Evolutionary conservation across 306 rosid genomes (phyloP).

Genomic region (Prunus dulcis): DNA sequence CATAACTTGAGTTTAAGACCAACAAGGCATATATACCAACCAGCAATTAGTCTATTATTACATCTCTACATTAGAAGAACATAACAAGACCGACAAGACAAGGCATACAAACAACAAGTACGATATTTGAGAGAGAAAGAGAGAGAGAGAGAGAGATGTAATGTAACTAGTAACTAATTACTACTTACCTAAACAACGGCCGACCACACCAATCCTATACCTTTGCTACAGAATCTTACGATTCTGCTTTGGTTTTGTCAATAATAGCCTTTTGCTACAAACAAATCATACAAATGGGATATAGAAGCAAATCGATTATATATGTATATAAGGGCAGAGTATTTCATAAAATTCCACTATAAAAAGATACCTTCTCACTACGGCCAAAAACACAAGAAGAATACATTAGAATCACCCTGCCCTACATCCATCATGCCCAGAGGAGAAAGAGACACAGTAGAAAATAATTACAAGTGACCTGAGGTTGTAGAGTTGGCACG

Average conservation of each 20-base stretch:
- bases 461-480: slow-evolving; percentile 10
- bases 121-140: not conserved
- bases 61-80: too few species aligned
- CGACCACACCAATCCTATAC: not conserved
- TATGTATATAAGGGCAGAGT: not conserved
- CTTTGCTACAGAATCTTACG: not conserved
- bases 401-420: not conserved
- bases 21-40: too few species aligned
- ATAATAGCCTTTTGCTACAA: not conserved
- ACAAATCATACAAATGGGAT: not conserved
- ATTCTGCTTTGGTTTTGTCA: not conserved
- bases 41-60: too few species aligned
- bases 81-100: too few species aligned
- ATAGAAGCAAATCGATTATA: not conserved
- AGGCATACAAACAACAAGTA: too few species aligned
- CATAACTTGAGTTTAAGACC: too few species aligned
- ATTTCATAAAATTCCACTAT: not conserved
- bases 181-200: not conserved
- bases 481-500: slow-evolving; percentile 43
- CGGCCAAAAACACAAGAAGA: not conserved
- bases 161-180: not conserved
- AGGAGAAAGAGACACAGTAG: not conserved
- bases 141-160: not conserved
- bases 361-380: not conserved
- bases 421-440: not conserved